phyloP scores from a whole-genome alignment of 2,329 filamentous ascomycete species.

The Fusarium pininemorale region DNA sequence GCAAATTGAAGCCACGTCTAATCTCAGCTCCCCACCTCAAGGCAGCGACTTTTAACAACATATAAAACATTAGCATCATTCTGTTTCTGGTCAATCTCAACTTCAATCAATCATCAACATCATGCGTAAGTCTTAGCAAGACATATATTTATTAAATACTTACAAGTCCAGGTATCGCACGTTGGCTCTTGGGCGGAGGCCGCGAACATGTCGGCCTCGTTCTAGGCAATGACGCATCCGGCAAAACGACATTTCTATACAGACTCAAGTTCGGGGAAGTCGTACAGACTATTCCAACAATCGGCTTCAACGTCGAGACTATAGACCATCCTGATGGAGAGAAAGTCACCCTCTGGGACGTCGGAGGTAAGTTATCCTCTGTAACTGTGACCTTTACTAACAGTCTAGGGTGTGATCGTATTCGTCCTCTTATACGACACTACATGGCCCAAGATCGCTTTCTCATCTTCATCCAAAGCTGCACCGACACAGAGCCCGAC shows the following conservation, averaged over 20 bases:
- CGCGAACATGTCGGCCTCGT: conserved; percentile 32
- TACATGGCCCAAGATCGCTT: conserved; percentile 41
- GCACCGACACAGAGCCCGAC: conserved; percentile 33
- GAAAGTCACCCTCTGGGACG: conserved; percentile 42
- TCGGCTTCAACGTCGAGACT: conserved; percentile 93
- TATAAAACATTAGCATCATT: background rate
- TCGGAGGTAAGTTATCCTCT: conserved; percentile 37
- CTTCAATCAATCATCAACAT: background rate
- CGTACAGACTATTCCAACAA: conserved; percentile 93
- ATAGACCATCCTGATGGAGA: conserved; percentile 52
- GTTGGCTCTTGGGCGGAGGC: conserved; percentile 35
- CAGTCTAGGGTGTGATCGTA: conserved; percentile 39
- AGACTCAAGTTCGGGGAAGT: conserved; percentile 89
- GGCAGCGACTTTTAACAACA: conserved; percentile 28
- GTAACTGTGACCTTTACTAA: background rate
- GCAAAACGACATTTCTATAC: conserved; percentile 82
- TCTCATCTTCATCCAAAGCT: conserved; percentile 45
- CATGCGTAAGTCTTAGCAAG: conserved; percentile 27
- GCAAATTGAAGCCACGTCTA: conserved; percentile 35
- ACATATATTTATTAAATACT: fast-evolving
- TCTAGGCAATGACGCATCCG: conserved; percentile 51
- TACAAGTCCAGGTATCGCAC: conserved; percentile 26
- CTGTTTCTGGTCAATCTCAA: fast-evolving
- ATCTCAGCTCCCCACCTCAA: conserved; percentile 34
- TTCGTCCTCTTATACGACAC: conserved; percentile 41